These are phyloP conservation scores for Mycosphaerella arachidis DNA, from an alignment of 2,329 filamentous ascomycete species.

Conservation along the genomic window DNA sequence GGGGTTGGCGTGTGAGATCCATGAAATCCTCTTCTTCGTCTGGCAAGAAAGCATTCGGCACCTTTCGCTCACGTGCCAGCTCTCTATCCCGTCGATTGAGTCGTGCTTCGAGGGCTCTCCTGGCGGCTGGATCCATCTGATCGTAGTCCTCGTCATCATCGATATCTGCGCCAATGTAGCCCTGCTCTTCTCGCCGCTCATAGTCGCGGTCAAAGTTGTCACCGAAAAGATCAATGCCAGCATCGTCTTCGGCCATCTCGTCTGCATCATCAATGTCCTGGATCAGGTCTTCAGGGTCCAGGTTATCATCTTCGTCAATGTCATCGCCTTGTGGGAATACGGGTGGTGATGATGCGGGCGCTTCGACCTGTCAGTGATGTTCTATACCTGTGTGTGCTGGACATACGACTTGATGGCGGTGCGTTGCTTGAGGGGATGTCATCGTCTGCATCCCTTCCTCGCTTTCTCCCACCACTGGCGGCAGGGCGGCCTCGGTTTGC, in stretches of 20 bases:
- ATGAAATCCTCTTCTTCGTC: constrained; percentile 77
- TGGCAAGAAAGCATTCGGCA: constrained; percentile 69
- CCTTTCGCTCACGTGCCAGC: constrained; percentile 60
- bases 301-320: constrained; percentile 61
- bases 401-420: constrained; percentile 61
- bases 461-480: constrained; percentile 53
- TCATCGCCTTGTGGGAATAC: constrained; percentile 66
- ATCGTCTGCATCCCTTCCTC: constrained; percentile 61
- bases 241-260: constrained; percentile 65
- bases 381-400: not conserved
- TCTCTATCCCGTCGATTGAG: constrained; percentile 71
- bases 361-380: constrained; percentile 28
- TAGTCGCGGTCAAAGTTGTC: constrained; percentile 65
- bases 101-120: constrained; percentile 67
- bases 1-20: constrained; percentile 79
- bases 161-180: constrained; percentile 66
- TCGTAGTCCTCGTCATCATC: constrained; percentile 76
- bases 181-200: constrained; percentile 48
- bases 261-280: constrained; percentile 63
- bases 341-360: constrained; percentile 58
- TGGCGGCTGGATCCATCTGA: constrained; percentile 60
- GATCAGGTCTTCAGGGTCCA: constrained; percentile 65
- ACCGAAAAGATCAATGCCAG: constrained; percentile 67
- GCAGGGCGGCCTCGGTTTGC: constrained; percentile 67
- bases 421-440: constrained; percentile 54